Evolutionary conservation across 768 basidiomycete genomes (phyloP).

Genomic region (Boletus rubropictus): DNA sequence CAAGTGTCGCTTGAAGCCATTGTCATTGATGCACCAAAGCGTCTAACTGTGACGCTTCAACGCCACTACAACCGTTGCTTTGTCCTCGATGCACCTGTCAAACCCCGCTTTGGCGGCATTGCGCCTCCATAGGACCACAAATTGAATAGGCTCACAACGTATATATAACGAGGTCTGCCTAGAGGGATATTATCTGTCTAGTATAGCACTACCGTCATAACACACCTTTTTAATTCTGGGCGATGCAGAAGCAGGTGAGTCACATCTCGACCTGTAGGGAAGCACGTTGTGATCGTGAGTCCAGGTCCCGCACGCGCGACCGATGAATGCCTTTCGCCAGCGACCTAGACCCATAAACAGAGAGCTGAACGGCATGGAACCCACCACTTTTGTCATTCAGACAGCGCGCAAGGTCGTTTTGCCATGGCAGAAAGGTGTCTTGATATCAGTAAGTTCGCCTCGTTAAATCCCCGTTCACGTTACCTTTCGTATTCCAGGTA

Average conservation of each 20-base stretch:
- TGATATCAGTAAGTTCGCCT: conserved; percentile 18
- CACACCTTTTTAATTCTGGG: conserved; percentile 23
- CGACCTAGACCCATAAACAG: conserved; percentile 1
- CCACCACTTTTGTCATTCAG: conserved; percentile 20
- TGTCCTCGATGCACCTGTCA: conserved; percentile 14
- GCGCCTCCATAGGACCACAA: not conserved
- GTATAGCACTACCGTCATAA: conserved; percentile 14
- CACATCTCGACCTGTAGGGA: conserved; percentile 15
- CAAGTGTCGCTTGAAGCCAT: conserved; percentile 17
- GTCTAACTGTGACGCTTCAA: conserved; percentile 11
- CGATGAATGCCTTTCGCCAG: conserved; percentile 12
- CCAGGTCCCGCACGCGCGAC: conserved; percentile 15
- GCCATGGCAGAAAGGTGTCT: conserved; percentile 15
- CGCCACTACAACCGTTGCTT: conserved; percentile 14
- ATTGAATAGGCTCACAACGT: conserved; percentile 6
- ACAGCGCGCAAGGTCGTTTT: conserved; percentile 20
- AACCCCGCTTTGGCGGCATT: conserved; percentile 20
- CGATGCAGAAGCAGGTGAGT: conserved; percentile 20
- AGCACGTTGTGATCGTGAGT: conserved; percentile 23
- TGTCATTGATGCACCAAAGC: conserved; percentile 17
- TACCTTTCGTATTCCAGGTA: conserved; percentile 18
- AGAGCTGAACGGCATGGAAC: conserved; percentile 6
- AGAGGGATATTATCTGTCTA: conserved; percentile 9
- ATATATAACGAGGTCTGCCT: conserved; percentile 14
- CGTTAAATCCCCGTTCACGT: not conserved